Conservation (phyloP, 2,329 filamentous ascomycete genomes). For the Penicillium sp. region DNA sequence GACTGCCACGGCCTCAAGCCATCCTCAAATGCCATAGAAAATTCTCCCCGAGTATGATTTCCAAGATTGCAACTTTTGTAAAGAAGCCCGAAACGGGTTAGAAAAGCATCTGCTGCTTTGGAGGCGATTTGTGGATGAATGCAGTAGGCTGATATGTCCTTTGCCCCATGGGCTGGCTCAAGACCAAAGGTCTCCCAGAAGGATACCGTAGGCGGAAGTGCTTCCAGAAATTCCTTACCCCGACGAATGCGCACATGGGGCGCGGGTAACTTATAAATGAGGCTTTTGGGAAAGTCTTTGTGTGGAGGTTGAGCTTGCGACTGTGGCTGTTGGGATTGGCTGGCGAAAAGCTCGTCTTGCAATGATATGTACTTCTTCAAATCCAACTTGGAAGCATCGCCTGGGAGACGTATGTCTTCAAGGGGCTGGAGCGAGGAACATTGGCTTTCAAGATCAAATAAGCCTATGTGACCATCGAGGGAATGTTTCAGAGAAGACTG, state of each 20-base stretch:
- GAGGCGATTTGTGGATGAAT: slow-evolving; percentile 55
- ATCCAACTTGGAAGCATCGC: slow-evolving; percentile 37
- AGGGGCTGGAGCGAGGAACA: slow-evolving; percentile 26
- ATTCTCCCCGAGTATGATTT: slow-evolving; percentile 48
- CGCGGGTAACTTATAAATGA: slow-evolving; percentile 48
- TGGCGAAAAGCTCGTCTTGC: slow-evolving; percentile 27
- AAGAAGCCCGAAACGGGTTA: slow-evolving; percentile 55
- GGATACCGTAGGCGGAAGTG: slow-evolving; percentile 57
- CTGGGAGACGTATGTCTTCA: slow-evolving; percentile 31
- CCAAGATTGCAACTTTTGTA: slow-evolving; percentile 63
- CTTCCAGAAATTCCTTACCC: slow-evolving; percentile 55
- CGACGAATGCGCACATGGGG: slow-evolving; percentile 59
- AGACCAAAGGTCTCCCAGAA: slow-evolving; percentile 66
- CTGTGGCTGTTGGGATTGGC: slow-evolving; percentile 18
- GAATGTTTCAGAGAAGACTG: slow-evolving; percentile 47
- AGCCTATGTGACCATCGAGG: slow-evolving; percentile 27
- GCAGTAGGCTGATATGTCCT: slow-evolving; percentile 61
- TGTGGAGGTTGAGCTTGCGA: slow-evolving; percentile 13
- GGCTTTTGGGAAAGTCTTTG: slow-evolving; percentile 32
- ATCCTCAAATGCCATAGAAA: slow-evolving; percentile 41
- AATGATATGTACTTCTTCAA: slow-evolving; percentile 40
- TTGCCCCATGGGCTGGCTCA: slow-evolving; percentile 56
- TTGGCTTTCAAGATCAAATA: slow-evolving; percentile 33
- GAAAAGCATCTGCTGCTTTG: slow-evolving; percentile 52
- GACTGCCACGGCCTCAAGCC: slow-evolving; percentile 43